A percentile compares a stretch with the other conserved stretches of the same genome.
phyloP scores from a whole-genome alignment of 2,329 filamentous ascomycete genomes.

The Cytospora paraplurivora region DNA sequence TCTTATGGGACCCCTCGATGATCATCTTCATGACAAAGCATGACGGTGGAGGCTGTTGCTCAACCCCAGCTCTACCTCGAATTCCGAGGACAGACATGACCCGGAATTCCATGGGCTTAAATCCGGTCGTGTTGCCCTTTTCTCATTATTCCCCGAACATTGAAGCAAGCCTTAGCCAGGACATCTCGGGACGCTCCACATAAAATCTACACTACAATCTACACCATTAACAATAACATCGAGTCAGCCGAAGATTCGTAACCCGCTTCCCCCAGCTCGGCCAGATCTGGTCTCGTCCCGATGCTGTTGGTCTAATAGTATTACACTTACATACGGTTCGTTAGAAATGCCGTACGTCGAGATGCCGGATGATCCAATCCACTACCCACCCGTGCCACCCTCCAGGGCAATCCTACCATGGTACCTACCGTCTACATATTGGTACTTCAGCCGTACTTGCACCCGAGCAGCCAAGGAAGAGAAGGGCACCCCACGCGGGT shows the following conservation, averaged over 20 bases:
- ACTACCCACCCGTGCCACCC: neutral
- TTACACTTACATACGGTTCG: neutral
- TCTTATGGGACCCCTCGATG: too few species aligned
- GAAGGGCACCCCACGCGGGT: neutral
- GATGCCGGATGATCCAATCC: neutral
- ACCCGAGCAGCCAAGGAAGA: neutral
- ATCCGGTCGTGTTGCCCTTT: neutral
- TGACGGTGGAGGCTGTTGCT: too few species aligned
- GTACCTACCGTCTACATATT: neutral
- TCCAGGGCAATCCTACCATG: neutral
- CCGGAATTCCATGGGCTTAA: neutral
- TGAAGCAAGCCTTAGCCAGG: neutral
- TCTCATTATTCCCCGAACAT: neutral
- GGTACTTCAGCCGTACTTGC: neutral
- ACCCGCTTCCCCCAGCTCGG: neutral
- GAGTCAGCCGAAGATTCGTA: neutral
- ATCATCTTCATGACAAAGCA: too few species aligned
- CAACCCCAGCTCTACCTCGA: neutral
- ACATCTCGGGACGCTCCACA: neutral
- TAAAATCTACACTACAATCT: neutral
- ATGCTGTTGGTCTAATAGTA: neutral
- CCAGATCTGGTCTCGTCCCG: constrained; percentile 1
- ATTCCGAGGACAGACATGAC: neutral
- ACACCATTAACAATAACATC: neutral
- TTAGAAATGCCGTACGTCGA: neutral